A percentile compares a stretch with the other conserved stretches of the same genome.
Evolutionary conservation across 2,329 filamentous ascomycete genomes (phyloP).

Genomic region (Rutstroemia sp.): DNA sequence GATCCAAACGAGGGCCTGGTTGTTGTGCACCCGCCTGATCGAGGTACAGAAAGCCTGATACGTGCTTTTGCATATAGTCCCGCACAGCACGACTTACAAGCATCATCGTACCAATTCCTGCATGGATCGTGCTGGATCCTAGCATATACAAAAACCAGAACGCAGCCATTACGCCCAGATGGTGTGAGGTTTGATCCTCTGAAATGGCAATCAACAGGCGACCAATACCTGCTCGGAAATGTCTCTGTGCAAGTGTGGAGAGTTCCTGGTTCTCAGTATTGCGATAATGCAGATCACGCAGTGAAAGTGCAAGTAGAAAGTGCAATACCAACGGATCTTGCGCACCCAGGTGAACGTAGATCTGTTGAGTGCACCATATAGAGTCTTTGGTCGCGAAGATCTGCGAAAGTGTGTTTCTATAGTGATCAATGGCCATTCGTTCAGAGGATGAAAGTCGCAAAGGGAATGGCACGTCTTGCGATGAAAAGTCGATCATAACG

Average conservation of each 20-base stretch:
- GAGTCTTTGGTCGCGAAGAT: slow-evolving; percentile 1
- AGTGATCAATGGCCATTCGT: neutral
- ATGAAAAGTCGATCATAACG: neutral
- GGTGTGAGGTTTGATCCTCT: neutral
- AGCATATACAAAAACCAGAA: slow-evolving; percentile 8
- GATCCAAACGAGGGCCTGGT: neutral
- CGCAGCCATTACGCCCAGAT: neutral
- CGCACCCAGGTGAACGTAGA: neutral
- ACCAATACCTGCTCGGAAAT: slow-evolving; percentile 2
- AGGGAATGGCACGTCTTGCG: neutral
- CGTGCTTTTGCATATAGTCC: slow-evolving; percentile 1
- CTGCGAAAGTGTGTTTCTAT: neutral
- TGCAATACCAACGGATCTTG: slow-evolving; percentile 7
- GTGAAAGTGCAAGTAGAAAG: neutral
- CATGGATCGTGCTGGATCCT: neutral
- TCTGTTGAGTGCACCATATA: neutral
- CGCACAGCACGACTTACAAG: neutral
- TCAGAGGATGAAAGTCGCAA: neutral
- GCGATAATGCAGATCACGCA: neutral
- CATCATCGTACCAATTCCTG: slow-evolving; percentile 1
- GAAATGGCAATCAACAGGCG: neutral
- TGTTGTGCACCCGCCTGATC: neutral
- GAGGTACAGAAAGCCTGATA: neutral
- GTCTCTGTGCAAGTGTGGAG: neutral
- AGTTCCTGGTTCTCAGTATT: neutral